phyloP scores from a whole-genome alignment of 306 rosid genomes.

The Pyrus communis region DNA sequence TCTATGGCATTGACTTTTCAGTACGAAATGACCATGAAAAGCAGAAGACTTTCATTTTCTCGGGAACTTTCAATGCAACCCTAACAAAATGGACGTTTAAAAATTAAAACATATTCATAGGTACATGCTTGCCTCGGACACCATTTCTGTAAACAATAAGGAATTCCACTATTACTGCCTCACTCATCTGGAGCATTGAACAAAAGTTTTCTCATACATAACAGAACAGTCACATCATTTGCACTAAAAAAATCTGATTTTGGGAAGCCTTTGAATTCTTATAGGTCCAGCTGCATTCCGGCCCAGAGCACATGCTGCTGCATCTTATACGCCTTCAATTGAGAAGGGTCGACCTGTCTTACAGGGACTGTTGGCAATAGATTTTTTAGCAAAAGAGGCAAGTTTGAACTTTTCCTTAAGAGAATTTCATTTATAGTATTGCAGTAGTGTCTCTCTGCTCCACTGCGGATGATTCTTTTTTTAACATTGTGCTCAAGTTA shows the following conservation, averaged over 20 bases:
- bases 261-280: slow-evolving; percentile 28
- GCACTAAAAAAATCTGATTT: slow-evolving; percentile 13
- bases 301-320: slow-evolving; percentile 82
- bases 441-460: neutral
- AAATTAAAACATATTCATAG: neutral
- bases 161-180: neutral
- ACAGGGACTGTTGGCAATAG: slow-evolving; percentile 95
- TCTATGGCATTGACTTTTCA: neutral
- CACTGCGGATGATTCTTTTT: neutral
- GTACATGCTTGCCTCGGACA: neutral
- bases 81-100: neutral
- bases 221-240: neutral
- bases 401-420: slow-evolving; percentile 18
- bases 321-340: slow-evolving; percentile 64
- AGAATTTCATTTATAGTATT: neutral
- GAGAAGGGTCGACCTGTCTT: slow-evolving; percentile 97
- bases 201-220: neutral
- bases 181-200: neutral
- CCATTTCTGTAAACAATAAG: neutral
- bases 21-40: neutral
- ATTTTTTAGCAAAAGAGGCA: slow-evolving; percentile 89
- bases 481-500: slow-evolving; percentile 3
- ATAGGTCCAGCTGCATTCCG: slow-evolving; percentile 99
- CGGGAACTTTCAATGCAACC: too few species aligned
- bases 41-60: too few species aligned